Evolutionary conservation across 2,329 filamentous ascomycete genomes (phyloP).

Genomic region (Pseudogymnoascus sp.): DNA sequence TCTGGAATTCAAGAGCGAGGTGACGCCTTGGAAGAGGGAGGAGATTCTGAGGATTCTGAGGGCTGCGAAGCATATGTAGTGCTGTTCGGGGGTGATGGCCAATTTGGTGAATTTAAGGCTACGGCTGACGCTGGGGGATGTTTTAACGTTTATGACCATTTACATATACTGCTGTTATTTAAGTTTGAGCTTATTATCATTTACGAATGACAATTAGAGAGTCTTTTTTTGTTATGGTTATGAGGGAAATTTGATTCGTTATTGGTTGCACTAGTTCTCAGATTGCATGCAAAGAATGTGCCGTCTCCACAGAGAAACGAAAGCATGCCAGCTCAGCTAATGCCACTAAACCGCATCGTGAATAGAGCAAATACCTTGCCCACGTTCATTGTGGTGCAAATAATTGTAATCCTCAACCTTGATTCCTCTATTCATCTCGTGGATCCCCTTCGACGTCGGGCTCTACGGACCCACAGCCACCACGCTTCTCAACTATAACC

Average conservation of each 20-base stretch:
- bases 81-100: background rate
- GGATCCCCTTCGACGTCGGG: conserved; percentile 14
- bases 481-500: background rate
- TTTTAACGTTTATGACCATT: conserved; percentile 1
- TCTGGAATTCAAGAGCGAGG: background rate
- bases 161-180: background rate
- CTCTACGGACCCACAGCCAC: background rate
- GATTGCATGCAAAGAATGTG: background rate
- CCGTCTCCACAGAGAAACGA: no score
- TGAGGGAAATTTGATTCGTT: background rate
- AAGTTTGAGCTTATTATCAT: background rate
- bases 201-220: background rate
- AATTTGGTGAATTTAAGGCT: background rate
- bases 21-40: conserved; percentile 4
- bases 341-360: background rate
- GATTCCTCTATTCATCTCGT: conserved; percentile 57
- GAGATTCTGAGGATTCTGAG: background rate
- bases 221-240: background rate
- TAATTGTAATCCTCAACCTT: conserved; percentile 68
- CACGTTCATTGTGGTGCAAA: conserved; percentile 59
- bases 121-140: background rate
- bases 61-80: background rate
- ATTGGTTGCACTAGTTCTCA: background rate
- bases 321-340: background rate
- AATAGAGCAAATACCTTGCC: conserved; percentile 51